phyloP scores from a whole-genome alignment of 352 stramenopile species.

The Peronosclerospora sorghi region DNA sequence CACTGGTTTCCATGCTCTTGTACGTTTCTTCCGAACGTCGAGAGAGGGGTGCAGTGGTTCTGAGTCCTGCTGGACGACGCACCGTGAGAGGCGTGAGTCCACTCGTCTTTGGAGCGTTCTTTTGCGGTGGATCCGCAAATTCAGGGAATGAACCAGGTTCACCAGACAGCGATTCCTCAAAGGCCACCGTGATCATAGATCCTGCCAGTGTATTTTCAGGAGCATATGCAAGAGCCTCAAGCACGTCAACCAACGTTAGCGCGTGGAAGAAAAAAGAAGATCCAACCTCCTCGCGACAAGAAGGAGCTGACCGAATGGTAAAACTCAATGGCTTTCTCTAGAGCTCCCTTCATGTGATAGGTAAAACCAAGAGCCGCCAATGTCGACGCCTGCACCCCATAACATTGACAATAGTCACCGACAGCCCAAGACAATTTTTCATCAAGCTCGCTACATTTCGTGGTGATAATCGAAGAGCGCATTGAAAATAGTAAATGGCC shows the following conservation, averaged over 20 bases:
- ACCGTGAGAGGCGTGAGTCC: slow-evolving; percentile 25
- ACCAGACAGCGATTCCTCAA: slow-evolving; percentile 59
- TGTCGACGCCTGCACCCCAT: slow-evolving; percentile 45
- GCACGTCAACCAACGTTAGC: background rate
- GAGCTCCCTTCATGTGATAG: slow-evolving; percentile 85
- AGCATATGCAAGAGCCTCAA: slow-evolving; percentile 67
- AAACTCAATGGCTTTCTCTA: slow-evolving; percentile 89
- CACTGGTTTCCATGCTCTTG: slow-evolving; percentile 61
- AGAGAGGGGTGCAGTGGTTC: slow-evolving; percentile 5
- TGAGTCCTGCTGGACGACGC: slow-evolving; percentile 6
- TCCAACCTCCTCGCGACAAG: background rate
- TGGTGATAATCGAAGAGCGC: slow-evolving; percentile 77
- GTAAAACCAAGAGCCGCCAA: slow-evolving; percentile 91
- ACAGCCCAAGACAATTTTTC: background rate
- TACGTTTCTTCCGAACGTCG: slow-evolving; percentile 45
- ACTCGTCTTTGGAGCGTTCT: slow-evolving; percentile 23
- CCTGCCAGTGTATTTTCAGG: slow-evolving; percentile 64
- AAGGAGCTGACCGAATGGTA: slow-evolving; percentile 79
- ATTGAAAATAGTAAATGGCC: slow-evolving; percentile 88
- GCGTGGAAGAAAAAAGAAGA: too few relatives aligned
- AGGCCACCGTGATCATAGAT: slow-evolving; percentile 75
- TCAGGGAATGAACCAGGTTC: slow-evolving; percentile 26
- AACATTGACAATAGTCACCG: background rate
- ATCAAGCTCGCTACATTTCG: slow-evolving; percentile 36
- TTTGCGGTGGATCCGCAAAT: slow-evolving; percentile 15